These are phyloP conservation scores for Aegilops speltoides DNA, from an alignment of 176 grass and related monocot species.

Conservation along the genomic window DNA sequence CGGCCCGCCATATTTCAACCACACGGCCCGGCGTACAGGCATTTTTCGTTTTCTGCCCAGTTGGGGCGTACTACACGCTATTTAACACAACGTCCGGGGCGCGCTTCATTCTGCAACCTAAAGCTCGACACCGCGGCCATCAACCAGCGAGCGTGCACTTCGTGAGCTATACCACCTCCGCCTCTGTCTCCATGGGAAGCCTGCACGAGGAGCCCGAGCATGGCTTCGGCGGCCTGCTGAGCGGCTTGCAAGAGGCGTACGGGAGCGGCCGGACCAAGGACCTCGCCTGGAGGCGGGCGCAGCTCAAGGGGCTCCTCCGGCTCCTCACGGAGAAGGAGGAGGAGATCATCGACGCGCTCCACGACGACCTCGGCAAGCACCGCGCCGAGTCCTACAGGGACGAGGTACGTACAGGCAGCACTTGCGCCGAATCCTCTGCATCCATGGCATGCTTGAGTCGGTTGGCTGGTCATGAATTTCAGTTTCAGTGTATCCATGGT, in stretches of 20 bases:
- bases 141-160: neutral
- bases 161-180: neutral
- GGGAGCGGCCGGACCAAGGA: constrained; percentile 59
- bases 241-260: constrained; percentile 37
- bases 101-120: neutral
- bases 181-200: neutral
- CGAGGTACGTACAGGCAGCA: constrained; percentile 21
- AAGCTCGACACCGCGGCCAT: neutral
- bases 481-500: neutral
- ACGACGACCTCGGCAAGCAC: constrained; percentile 67
- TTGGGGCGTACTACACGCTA: neutral
- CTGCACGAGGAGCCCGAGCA: neutral
- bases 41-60: no score
- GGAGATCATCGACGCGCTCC: constrained; percentile 54
- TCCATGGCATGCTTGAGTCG: neutral
- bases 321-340: constrained; percentile 63
- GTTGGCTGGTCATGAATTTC: neutral
- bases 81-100: neutral
- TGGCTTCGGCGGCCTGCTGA: constrained; percentile 19
- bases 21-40: neutral
- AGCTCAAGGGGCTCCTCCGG: constrained; percentile 51
- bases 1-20: neutral
- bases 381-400: constrained; percentile 58
- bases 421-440: neutral
- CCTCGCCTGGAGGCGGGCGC: constrained; percentile 55